phyloP scores from a whole-genome alignment of 768 basidiomycete species.

The Gymnopilus dilepis region DNA sequence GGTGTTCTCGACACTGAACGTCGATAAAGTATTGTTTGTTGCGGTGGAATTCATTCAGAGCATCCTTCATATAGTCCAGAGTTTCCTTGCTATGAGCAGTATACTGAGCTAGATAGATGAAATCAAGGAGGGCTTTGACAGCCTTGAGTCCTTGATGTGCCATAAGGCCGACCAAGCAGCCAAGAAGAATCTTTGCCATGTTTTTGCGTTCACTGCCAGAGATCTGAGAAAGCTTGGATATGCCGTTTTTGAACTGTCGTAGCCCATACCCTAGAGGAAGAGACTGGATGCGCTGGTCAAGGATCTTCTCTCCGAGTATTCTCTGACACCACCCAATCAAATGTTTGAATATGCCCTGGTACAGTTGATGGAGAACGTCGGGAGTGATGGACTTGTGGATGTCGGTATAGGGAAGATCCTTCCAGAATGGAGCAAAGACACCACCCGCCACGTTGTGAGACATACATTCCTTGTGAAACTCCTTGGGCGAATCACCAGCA shows the following conservation, averaged over 20 bases:
- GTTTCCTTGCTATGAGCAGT: conserved; percentile 29
- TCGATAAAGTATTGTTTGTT: conserved; percentile 18
- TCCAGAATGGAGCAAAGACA: conserved; percentile 21
- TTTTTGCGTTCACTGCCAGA: conserved; percentile 43
- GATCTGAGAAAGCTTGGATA: conserved; percentile 42
- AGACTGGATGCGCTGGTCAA: conserved; percentile 32
- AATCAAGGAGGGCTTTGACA: conserved; percentile 33
- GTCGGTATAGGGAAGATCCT: conserved; percentile 17
- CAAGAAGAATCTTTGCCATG: conserved; percentile 38
- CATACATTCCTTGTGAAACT: conserved; percentile 15
- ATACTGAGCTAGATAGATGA: conserved; percentile 36
- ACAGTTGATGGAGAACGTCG: conserved; percentile 24
- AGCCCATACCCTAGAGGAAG: conserved; percentile 37
- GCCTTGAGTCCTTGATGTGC: conserved; percentile 16
- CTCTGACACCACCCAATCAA: conserved; percentile 15
- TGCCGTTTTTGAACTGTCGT: conserved; percentile 44
- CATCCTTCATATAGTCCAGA: conserved; percentile 14
- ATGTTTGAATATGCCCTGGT: conserved; percentile 24
- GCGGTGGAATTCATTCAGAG: conserved; percentile 17
- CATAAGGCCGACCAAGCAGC: conserved; percentile 28
- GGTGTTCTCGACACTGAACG: conserved; percentile 27
- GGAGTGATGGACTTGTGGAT: conserved; percentile 23
- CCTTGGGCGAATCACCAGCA: neutral
- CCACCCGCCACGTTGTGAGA: conserved; percentile 12
- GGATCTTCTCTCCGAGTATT: neutral